phyloP scores from a whole-genome alignment of 2,329 filamentous ascomycete genomes.

The Chrysoporthe cubensis region DNA sequence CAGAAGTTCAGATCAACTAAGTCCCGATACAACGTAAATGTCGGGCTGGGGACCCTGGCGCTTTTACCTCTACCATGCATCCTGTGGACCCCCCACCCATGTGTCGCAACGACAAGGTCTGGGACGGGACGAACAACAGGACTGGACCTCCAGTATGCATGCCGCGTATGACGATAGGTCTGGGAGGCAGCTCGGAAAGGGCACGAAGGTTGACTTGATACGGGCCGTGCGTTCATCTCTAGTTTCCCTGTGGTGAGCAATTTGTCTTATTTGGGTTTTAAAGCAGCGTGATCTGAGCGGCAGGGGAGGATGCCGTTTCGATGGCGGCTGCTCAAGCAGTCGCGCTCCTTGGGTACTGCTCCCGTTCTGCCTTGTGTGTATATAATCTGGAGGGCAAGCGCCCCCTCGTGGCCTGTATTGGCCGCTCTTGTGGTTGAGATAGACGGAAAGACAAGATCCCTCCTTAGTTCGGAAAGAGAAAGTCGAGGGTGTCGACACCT shows the following conservation, averaged over 20 bases:
- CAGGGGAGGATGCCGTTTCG: conserved; percentile 11
- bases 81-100: conserved; percentile 1
- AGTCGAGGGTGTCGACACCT: not conserved
- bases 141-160: conserved; percentile 7
- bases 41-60: not conserved
- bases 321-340: conserved; percentile 11
- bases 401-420: conserved; percentile 5
- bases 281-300: not conserved
- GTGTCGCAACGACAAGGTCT: not conserved
- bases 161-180: conserved; percentile 1
- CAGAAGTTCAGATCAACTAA: not conserved
- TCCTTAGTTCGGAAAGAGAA: not conserved
- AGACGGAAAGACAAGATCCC: not conserved
- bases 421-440: conserved; percentile 17
- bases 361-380: not conserved
- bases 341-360: not conserved
- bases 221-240: not conserved
- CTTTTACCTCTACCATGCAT: not conserved
- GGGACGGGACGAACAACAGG: conserved; percentile 16
- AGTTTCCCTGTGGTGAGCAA: not conserved
- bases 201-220: not conserved
- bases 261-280: conserved; percentile 13
- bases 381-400: conserved; percentile 21
- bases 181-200: not conserved
- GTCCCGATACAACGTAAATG: not conserved